phyloP scores from a whole-genome alignment of 1,139 yeast species.

The Kodamaea ohmeri region DNA sequence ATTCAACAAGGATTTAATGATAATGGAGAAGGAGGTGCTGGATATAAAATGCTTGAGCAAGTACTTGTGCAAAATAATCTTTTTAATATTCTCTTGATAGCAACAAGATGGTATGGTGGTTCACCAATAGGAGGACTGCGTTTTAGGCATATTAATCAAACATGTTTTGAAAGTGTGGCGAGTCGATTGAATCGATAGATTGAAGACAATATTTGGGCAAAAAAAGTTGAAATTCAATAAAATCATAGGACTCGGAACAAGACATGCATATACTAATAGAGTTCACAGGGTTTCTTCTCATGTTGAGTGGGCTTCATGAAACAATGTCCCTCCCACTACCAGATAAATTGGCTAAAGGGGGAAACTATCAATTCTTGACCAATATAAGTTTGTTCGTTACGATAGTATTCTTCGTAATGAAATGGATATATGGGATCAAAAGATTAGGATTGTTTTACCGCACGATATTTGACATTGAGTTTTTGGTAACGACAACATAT shows the following conservation, averaged over 20 bases:
- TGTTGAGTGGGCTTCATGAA: slow-evolving; percentile 16
- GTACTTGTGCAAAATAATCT: slow-evolving; percentile 46
- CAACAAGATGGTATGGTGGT: slow-evolving; percentile 75
- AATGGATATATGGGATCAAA: slow-evolving; percentile 7
- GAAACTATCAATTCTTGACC: slow-evolving; percentile 25
- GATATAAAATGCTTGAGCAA: slow-evolving; percentile 48
- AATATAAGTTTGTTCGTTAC: slow-evolving; percentile 19
- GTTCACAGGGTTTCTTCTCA: slow-evolving; percentile 7
- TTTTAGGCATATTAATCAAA: slow-evolving; percentile 58
- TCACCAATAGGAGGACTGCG: slow-evolving; percentile 62
- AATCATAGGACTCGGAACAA: background rate
- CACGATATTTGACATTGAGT: slow-evolving; percentile 20
- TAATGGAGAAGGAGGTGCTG: slow-evolving; percentile 68
- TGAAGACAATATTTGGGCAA: too few species aligned
- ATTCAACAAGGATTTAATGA: slow-evolving; percentile 58
- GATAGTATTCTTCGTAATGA: slow-evolving; percentile 11
- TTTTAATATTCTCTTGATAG: slow-evolving; percentile 57
- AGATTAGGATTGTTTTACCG: slow-evolving; percentile 12
- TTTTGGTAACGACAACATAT: slow-evolving; percentile 23
- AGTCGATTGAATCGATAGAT: too few species aligned
- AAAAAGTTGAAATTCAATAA: background rate
- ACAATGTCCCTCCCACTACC: slow-evolving; percentile 20
- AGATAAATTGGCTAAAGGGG: slow-evolving; percentile 19
- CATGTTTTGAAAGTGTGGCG: slow-evolving; percentile 27
- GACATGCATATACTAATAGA: background rate